These are phyloP conservation scores for Clavariopsis aquatica DNA, from an alignment of 495 filamentous ascomycete species.

Conservation along the genomic window DNA sequence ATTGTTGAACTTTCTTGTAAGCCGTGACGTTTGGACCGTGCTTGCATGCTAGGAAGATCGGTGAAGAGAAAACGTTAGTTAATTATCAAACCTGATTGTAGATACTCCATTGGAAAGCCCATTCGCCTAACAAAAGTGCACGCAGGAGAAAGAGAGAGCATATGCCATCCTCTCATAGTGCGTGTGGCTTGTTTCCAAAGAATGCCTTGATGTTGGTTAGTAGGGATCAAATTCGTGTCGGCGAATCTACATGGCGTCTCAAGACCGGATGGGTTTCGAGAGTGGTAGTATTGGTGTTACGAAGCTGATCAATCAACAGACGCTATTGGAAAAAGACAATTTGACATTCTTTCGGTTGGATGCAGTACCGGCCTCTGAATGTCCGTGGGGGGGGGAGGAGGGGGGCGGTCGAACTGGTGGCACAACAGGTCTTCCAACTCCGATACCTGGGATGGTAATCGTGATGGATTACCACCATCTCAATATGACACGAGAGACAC, in stretches of 20 bases:
- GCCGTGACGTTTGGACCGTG: slow-evolving; percentile 21
- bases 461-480: slow-evolving; percentile 12
- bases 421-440: slow-evolving; percentile 26
- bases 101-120: slow-evolving; percentile 5
- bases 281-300: slow-evolving; percentile 23
- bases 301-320: slow-evolving; percentile 1
- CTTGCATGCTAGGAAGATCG: slow-evolving; percentile 8
- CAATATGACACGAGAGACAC: slow-evolving; percentile 29
- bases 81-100: slow-evolving; percentile 21
- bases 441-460: slow-evolving; percentile 23
- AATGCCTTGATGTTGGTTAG: slow-evolving; percentile 3
- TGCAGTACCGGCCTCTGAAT: slow-evolving; percentile 18
- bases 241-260: neutral
- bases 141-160: neutral
- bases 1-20: neutral
- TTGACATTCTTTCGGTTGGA: neutral
- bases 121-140: neutral
- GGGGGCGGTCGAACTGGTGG: slow-evolving; percentile 17
- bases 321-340: slow-evolving; percentile 18
- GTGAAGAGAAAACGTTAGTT: slow-evolving; percentile 1
- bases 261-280: too few species aligned
- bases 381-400: slow-evolving; percentile 1
- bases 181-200: neutral
- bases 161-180: slow-evolving; percentile 6
- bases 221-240: neutral